A percentile compares a stretch with the other conserved stretches of the same genome.
These are phyloP conservation scores for Pharnaceum exiguum DNA, from an alignment of 148 eudicot species.

Conservation along the genomic window DNA sequence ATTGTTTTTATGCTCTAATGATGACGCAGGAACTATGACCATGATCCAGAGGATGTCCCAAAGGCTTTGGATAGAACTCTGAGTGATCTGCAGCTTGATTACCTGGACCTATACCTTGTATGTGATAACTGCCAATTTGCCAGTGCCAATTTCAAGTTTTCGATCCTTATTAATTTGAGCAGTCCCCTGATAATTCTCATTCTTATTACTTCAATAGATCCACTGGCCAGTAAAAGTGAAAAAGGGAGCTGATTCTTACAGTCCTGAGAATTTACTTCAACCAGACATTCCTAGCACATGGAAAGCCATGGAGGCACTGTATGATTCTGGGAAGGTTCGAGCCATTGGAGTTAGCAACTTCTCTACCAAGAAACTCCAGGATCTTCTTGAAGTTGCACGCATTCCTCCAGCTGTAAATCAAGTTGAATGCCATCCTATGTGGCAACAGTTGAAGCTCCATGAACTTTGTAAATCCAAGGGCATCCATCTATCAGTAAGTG, in stretches of 20 bases:
- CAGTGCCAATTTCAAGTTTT: background rate
- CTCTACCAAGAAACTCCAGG: slow-evolving; percentile 51
- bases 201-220: slow-evolving; percentile 24
- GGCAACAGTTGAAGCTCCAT: slow-evolving; percentile 53
- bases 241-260: slow-evolving; percentile 30
- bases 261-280: slow-evolving; percentile 29
- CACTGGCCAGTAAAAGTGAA: slow-evolving; percentile 65
- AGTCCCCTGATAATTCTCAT: background rate
- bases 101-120: slow-evolving; percentile 58
- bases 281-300: slow-evolving; percentile 45
- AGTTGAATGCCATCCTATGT: slow-evolving; percentile 64
- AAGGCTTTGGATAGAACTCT: slow-evolving; percentile 36
- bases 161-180: too few relatives aligned
- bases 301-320: slow-evolving; percentile 65
- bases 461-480: slow-evolving; percentile 44
- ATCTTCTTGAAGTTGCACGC: slow-evolving; percentile 34
- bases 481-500: slow-evolving; percentile 52
- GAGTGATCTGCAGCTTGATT: slow-evolving; percentile 51
- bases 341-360: slow-evolving; percentile 67
- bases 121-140: background rate
- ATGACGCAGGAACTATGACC: slow-evolving; percentile 43
- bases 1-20: background rate
- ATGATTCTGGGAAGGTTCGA: slow-evolving; percentile 47
- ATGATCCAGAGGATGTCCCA: slow-evolving; percentile 54
- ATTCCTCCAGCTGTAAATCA: slow-evolving; percentile 62